Evolutionary conservation across 306 rosid genomes (phyloP), one percentile per base, ranked within the genome.

Genomic region (barrel medic (Medicago truncatula)): DNA sequence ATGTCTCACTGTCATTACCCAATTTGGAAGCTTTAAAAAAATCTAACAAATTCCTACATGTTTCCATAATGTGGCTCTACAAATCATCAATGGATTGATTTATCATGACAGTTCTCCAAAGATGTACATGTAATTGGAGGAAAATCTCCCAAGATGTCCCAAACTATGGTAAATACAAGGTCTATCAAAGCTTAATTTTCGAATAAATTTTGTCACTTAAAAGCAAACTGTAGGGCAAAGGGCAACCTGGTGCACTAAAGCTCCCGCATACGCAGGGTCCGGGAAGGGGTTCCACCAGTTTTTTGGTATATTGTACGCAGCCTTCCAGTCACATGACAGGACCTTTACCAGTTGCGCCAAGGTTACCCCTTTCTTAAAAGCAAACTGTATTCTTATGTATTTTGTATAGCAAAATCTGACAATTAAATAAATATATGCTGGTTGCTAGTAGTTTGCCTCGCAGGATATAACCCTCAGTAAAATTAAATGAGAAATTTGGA

Each of bases 201-300:
- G 6, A 67, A 53, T 57, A 41, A 39, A 67, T 25, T 40, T 40
- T 67, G 15, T 56, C 67, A 54, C 74, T 41, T 21, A 58, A 76
- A 67, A 67, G 73, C 60, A 43, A 56, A 67, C 41, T 15, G 62
- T 43, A 67, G n/a, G n/a, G n/a, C n/a, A n/a, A n/a, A n/a, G n/a
- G n/a, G n/a, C n/a, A n/a, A n/a, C n/a, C n/a, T n/a, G n/a, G n/a
- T n/a, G n/a, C n/a, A n/a, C n/a, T n/a, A n/a, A n/a, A n/a, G n/a
- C n/a, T n/a, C n/a, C n/a, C n/a, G n/a, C n/a, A n/a, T n/a, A n/a
- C n/a, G n/a, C n/a, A n/a, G n/a, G n/a, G n/a, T n/a, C n/a, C n/a
- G n/a, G n/a, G n/a, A n/a, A n/a, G n/a, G n/a, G n/a, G n/a, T n/a
- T n/a, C n/a, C n/a, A n/a, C n/a, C n/a, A n/a, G n/a, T n/a, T n/a